phyloP scores from a whole-genome alignment of 768 basidiomycete genomes.

The Rhodotorula paludigena region DNA sequence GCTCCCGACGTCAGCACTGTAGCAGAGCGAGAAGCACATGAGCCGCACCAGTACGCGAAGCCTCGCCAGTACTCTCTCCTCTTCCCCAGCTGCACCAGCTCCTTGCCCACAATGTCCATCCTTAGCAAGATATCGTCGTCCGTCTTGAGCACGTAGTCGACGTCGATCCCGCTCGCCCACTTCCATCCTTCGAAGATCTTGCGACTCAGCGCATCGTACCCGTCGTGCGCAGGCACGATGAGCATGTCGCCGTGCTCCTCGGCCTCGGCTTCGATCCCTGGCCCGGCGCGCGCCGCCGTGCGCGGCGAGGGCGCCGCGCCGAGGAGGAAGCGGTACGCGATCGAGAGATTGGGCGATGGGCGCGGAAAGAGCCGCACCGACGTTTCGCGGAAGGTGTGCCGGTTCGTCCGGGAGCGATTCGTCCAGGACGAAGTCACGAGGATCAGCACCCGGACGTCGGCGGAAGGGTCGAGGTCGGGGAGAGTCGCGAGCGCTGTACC shows the following conservation, averaged over 20 bases:
- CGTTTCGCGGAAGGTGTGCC: constrained; percentile 34
- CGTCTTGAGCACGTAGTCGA: constrained; percentile 38
- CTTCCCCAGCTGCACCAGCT: constrained; percentile 26
- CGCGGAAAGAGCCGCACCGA: constrained; percentile 23
- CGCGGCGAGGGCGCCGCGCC: constrained; percentile 35
- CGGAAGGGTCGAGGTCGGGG: not conserved
- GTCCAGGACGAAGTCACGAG: constrained; percentile 38
- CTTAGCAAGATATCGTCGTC: constrained; percentile 34
- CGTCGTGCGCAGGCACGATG: constrained; percentile 24
- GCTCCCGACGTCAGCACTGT: not conserved
- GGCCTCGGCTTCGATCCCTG: constrained; percentile 33
- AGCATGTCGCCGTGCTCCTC: constrained; percentile 27
- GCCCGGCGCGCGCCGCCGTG: constrained; percentile 9
- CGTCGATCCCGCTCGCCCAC: constrained; percentile 26
- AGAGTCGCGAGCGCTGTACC: not conserved
- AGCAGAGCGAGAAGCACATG: too few relatives aligned
- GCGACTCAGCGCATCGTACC: constrained; percentile 9
- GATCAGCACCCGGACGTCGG: constrained; percentile 22
- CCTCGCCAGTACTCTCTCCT: constrained; percentile 33
- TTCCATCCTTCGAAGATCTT: constrained; percentile 28
- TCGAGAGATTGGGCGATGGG: constrained; percentile 2
- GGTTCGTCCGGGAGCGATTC: constrained; percentile 14
- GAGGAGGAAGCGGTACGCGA: constrained; percentile 36
- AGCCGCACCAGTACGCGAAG: constrained; percentile 32
- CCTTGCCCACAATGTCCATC: constrained; percentile 32